Conservation (phyloP, 2,329 filamentous ascomycete species). For the Lecanicillium sp. region DNA sequence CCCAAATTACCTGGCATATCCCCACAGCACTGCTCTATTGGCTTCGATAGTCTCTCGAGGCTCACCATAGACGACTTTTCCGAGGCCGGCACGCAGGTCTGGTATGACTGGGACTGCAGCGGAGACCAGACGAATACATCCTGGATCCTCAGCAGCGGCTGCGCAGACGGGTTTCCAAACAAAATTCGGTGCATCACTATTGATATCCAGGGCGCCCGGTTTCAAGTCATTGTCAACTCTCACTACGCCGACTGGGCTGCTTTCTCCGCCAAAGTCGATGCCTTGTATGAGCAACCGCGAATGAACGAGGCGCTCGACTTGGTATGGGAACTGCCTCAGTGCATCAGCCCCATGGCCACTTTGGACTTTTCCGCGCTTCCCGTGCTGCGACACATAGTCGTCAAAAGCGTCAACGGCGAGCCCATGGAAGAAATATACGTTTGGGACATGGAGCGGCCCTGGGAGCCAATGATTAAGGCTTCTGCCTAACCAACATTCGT, state of each 20-base stretch:
- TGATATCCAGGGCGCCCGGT: slow-evolving; percentile 31
- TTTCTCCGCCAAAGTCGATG: slow-evolving; percentile 25
- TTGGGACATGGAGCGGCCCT: slow-evolving; percentile 32
- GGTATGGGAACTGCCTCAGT: slow-evolving; percentile 19
- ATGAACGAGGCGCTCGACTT: slow-evolving; percentile 19
- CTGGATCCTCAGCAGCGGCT: slow-evolving; percentile 27
- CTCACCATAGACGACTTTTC: slow-evolving; percentile 32
- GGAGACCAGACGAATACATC: slow-evolving; percentile 27
- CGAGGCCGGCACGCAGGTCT: slow-evolving; percentile 29
- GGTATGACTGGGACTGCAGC: slow-evolving; percentile 32
- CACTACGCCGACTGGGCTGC: slow-evolving; percentile 22
- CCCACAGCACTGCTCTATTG: slow-evolving; percentile 27
- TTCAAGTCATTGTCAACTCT: slow-evolving; percentile 30
- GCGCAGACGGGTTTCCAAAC: slow-evolving; percentile 24
- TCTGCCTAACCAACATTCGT: slow-evolving; percentile 16
- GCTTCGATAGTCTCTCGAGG: slow-evolving; percentile 29
- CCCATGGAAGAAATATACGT: slow-evolving; percentile 28
- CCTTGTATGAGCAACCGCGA: slow-evolving; percentile 21
- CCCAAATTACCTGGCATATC: slow-evolving; percentile 25
- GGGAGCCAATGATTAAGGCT: slow-evolving; percentile 36
- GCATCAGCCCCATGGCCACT: slow-evolving; percentile 16
- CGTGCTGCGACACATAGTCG: slow-evolving; percentile 27
- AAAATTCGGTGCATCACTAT: slow-evolving; percentile 25
- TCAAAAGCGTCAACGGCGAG: slow-evolving; percentile 25
- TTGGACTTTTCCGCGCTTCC: slow-evolving; percentile 17